These are phyloP conservation scores for Fraxinus cuspidata DNA, from an alignment of 257 asterid species.

Conservation along the genomic window DNA sequence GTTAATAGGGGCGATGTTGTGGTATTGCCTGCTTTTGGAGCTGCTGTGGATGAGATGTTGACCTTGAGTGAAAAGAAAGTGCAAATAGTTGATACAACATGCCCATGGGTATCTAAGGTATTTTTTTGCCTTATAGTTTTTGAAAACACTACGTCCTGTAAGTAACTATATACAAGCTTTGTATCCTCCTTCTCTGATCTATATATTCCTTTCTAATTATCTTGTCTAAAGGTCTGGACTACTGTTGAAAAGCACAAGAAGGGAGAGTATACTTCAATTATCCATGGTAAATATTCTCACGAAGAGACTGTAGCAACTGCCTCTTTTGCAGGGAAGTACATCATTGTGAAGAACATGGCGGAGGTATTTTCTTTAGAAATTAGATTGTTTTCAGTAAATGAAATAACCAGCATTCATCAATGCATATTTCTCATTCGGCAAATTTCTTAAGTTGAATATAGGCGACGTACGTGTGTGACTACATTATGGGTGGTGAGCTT, in stretches of 20 bases:
- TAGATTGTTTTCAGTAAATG: not conserved
- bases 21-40: slow-evolving; percentile 97
- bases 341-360: slow-evolving; percentile 83
- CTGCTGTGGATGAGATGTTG: slow-evolving; percentile 88
- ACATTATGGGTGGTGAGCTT: slow-evolving; percentile 84
- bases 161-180: slow-evolving; percentile 11
- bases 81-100: slow-evolving; percentile 96
- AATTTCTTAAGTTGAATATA: slow-evolving; percentile 28
- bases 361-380: slow-evolving; percentile 54
- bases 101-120: slow-evolving; percentile 99
- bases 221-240: slow-evolving; percentile 74
- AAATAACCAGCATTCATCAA: not conserved
- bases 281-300: slow-evolving; percentile 89
- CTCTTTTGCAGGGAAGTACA: slow-evolving; percentile 91
- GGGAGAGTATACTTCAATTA: slow-evolving; percentile 91
- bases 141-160: slow-evolving; percentile 11
- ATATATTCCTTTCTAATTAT: not conserved
- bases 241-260: slow-evolving; percentile 93
- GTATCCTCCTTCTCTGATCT: slow-evolving; percentile 1
- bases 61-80: slow-evolving; percentile 76
- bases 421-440: not conserved
- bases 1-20: slow-evolving; percentile 85
- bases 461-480: slow-evolving; percentile 96
- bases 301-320: slow-evolving; percentile 99
- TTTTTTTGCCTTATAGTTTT: slow-evolving; percentile 2